Evolutionary conservation across 2,329 filamentous ascomycete genomes (phyloP), one percentile per base, ranked within the genome.

Genomic region (Graphilbum ipis-grandicollis): DNA sequence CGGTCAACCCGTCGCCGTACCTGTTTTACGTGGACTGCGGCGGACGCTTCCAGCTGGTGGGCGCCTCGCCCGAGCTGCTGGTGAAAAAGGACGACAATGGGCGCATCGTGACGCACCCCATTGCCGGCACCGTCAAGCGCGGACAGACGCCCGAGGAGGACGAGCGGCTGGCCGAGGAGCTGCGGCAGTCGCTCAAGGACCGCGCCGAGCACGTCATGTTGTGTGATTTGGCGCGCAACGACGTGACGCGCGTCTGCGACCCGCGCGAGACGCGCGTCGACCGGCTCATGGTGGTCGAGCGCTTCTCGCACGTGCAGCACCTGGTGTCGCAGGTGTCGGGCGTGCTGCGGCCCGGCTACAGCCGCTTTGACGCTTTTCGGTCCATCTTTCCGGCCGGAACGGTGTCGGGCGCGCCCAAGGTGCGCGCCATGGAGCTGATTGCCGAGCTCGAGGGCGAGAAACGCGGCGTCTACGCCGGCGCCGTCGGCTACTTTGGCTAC

Each of bases 371-470:
- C 52, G 90, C 90, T 9, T 93, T 98, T 62, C 73, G 88, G 29
- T 86, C 81, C 46, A 94, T 98, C 49, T 98, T 98, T 63, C 90
- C 90, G 0, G 90, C 90, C 5, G 90, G 90, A 39, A 98, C 90
- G 0, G 88, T 96, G 22, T 90, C 81, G 15, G 90, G 90, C 5
- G 88, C 90, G 4, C 90, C 90, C 40, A 98, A 98, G 61, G 85
- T 98, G 38, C 75, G 78, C 43, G 90, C 90, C 3, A 98, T 98
- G 90, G 82, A 94, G 59, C 65, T 98, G 43, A 98, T 98, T 49
- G 85, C 82, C 33, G 88, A 96, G 60, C 62, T 96, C 33, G 90
- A 98, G 60, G 65, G 71, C 45, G 90, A 98, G 67, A 94, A 94
- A 66, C 70, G 90, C 38, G 88, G 90, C 30, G 75, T 96, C 29